Base-by-base conservation (phyloP, 2,329 filamentous ascomycete species). In the Arachnomyces sp. region DNA sequence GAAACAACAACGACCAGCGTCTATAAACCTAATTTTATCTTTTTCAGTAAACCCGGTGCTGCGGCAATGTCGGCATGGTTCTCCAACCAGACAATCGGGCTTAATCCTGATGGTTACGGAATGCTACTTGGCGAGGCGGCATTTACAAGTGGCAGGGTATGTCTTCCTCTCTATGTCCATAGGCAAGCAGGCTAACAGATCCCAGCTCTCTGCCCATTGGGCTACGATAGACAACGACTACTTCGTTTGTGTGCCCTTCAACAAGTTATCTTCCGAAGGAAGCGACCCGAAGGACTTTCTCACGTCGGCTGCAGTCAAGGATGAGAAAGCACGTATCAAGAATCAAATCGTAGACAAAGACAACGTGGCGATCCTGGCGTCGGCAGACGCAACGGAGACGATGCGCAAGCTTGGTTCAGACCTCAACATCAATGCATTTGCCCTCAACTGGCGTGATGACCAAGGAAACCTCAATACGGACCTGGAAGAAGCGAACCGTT, bases 401-500 rank as follows among this genome's bases (percentile, higher is more conserved):
- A 51, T 72, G 18, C 56, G 62, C 1, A 54, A 59, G 0, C 44
- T 72, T 1, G 68, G 68, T 0, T 69, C 66, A 0, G 68, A 72
- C 12, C 52, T 67, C 6, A 71, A 68, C 47, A 69, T 72, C 21
- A 25, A 25, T 9, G 5, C 5, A 5, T 25, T 25, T 25, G 21
- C 21, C 5, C 48, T 66, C 16, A 72, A 73, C 44, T 73, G 67
- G 56, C 55, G 58, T 3, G 46, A 67, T 30, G 36, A 50, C 1
- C 46, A 70, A 11, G 66, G 64, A 0, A 51, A 31, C 0, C 51
- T 67, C 13, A 72, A 72, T 42, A 52, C 50, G 0, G 66, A 71
- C 32, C 52, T 71, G 2, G 67, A 69, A 40, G 67, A 71, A 44
- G 68, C 68, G 3, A 72, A 72, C 41, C 67, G 71, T 43, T 56